These are phyloP conservation scores for Lagenidium giganteum DNA, from an alignment of 352 stramenopile species.

Conservation along the genomic window DNA sequence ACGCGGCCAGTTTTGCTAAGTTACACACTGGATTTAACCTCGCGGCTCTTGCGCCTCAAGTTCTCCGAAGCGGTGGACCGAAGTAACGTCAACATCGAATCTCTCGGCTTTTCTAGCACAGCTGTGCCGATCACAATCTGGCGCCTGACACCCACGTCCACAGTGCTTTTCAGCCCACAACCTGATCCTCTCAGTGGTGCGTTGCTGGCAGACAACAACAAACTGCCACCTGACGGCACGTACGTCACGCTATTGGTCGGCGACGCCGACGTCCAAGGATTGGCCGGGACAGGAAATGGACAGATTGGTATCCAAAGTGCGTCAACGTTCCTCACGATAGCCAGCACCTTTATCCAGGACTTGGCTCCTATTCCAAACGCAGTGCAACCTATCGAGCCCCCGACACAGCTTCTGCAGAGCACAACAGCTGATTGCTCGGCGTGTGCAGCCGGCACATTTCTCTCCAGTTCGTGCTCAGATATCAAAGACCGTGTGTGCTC, in stretches of 20 bases:
- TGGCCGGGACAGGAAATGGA: constrained; percentile 34
- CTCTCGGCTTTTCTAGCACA: constrained; percentile 40
- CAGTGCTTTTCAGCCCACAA: constrained; percentile 36
- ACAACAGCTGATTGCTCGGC: constrained; percentile 42
- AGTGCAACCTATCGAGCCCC: constrained; percentile 18
- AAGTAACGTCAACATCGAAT: constrained; percentile 22
- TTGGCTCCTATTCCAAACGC: constrained; percentile 34
- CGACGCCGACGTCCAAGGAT: constrained; percentile 22
- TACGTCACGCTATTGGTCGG: constrained; percentile 58
- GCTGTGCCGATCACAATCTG: constrained; percentile 22
- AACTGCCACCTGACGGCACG: constrained; percentile 49
- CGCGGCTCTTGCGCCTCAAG: constrained; percentile 48
- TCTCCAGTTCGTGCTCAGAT: constrained; percentile 57
- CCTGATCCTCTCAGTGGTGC: constrained; percentile 45
- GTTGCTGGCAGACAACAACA: constrained; percentile 31
- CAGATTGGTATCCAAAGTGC: constrained; percentile 35
- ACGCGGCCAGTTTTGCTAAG: constrained; percentile 35
- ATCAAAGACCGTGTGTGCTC: constrained; percentile 44
- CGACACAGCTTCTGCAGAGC: constrained; percentile 24
- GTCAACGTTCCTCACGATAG: constrained; percentile 48
- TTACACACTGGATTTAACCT: constrained; percentile 53
- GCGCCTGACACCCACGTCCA: constrained; percentile 28
- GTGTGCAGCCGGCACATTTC: constrained; percentile 36
- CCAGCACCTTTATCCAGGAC: constrained; percentile 31
- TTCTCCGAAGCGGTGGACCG: constrained; percentile 67